Evolutionary conservation across 129 eudicot species (phyloP), one percentile per base, ranked within the genome.

Genomic region (Smallanthus sonchifolius): DNA sequence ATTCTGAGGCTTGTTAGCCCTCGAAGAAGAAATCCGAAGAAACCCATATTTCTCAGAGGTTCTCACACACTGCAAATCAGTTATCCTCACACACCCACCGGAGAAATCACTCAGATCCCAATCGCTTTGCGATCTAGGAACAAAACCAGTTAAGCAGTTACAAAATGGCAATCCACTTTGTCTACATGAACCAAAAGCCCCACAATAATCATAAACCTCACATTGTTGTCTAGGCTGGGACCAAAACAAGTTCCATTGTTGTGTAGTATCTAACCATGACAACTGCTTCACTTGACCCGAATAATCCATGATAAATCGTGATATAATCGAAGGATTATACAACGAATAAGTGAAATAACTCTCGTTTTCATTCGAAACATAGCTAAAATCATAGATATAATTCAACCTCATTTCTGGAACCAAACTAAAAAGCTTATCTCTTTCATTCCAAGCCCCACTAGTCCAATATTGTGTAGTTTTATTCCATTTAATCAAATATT

Each of bases 341-440:
- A 83, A 65, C 1, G 80, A 70, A 63, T 80, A 88, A 6, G 83
- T 83, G 78, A 85, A 85, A 56, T 85, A 88, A 35, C 84, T 85
- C 71, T 88, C 93, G 34, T 88, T 88, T 7, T 35, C 69, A 54
- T 88, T 88, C 14, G 78, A 62, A 11, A 70, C 48, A 81, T 79
- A 88, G 57, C 83, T 85, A 17, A 85, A 85, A 51, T 85, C 80
- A 30, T 85, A 88, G 7, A 80, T 75, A 55, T 62, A 80, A 64
- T 80, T 85, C 70, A 34, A n/a, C 48, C 86, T 79, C 92, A 84
- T 87, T 75, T 84, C 89, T 54, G 92, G 92, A 28, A 87, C 80
- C 24, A 52, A 59, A 34, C 80, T 84, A 54, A 87, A 84, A 61
- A 82, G 81, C 3, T 54, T 59, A 9, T 69, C 77, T 6, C 34